phyloP scores from a whole-genome alignment of 176 grass and related monocot genomes.

The Eleusine coracana region DNA sequence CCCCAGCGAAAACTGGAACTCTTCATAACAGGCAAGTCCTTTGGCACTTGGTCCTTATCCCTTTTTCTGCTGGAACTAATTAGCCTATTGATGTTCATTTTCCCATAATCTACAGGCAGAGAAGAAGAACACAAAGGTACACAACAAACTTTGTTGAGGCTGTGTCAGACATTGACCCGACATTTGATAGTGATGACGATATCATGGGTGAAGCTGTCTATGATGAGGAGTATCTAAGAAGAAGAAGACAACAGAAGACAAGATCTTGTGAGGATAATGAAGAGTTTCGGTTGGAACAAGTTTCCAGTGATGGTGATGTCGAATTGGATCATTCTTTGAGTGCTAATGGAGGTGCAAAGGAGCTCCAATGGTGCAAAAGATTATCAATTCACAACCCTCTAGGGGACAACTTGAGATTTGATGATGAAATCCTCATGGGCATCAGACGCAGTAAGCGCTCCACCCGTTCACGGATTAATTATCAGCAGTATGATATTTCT shows the following conservation, averaged over 20 bases:
- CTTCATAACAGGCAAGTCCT: slow-evolving; percentile 71
- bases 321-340: slow-evolving; percentile 61
- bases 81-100: slow-evolving; percentile 11
- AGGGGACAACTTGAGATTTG: slow-evolving; percentile 53
- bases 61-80: slow-evolving; percentile 6
- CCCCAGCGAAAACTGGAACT: slow-evolving; percentile 52
- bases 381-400: slow-evolving; percentile 43
- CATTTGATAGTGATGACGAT: slow-evolving; percentile 75
- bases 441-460: slow-evolving; percentile 79
- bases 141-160: slow-evolving; percentile 79
- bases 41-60: slow-evolving; percentile 7
- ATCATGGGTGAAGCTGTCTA: slow-evolving; percentile 97
- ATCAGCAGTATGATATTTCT: slow-evolving; percentile 62
- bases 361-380: slow-evolving; percentile 46
- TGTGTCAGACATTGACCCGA: slow-evolving; percentile 57
- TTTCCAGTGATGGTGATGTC: slow-evolving; percentile 46
- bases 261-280: slow-evolving; percentile 64
- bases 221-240: slow-evolving; percentile 90
- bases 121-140: slow-evolving; percentile 81
- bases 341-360: slow-evolving; percentile 64
- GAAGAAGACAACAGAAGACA: slow-evolving; percentile 53
- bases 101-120: slow-evolving; percentile 48
- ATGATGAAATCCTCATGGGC: slow-evolving; percentile 64
- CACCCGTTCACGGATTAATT: slow-evolving; percentile 57
- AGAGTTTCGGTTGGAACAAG: slow-evolving; percentile 68